Conservation (phyloP, 2,329 filamentous ascomycete species). For the Pseudopithomyces maydicus region DNA sequence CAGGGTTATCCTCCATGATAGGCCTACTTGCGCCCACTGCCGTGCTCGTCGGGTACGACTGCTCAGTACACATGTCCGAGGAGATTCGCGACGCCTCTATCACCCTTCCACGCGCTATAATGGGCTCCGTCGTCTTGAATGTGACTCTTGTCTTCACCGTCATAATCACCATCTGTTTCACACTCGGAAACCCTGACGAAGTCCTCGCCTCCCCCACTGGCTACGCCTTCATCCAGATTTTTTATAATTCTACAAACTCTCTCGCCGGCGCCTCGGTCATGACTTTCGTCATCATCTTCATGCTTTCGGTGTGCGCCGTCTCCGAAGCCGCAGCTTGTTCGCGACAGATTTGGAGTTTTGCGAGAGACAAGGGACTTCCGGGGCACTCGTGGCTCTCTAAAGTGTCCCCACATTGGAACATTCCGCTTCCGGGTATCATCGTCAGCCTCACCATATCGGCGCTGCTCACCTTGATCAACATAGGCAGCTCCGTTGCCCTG, state of each 20-base stretch:
- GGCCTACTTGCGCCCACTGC: conserved; percentile 31
- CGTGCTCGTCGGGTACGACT: conserved; percentile 27
- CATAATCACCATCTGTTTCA: conserved; percentile 47
- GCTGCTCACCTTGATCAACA: conserved; percentile 47
- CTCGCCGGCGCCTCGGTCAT: conserved; percentile 23
- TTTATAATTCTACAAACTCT: conserved; percentile 27
- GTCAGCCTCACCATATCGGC: conserved; percentile 33
- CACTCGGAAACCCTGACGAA: conserved; percentile 32
- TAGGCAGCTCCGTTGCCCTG: conserved; percentile 44
- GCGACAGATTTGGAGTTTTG: conserved; percentile 29
- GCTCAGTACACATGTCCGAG: conserved; percentile 46
- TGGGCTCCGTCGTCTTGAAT: conserved; percentile 44
- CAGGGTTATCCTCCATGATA: conserved; percentile 38
- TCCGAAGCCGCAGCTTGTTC: conserved; percentile 25
- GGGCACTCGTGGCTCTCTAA: conserved; percentile 19
- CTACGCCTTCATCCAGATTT: conserved; percentile 45
- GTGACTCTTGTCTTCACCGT: conserved; percentile 36
- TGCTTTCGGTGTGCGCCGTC: conserved; percentile 28
- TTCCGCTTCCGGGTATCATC: conserved; percentile 20
- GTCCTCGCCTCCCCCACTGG: conserved; percentile 35
- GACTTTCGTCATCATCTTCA: conserved; percentile 26
- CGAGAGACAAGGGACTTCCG: conserved; percentile 25
- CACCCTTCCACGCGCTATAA: conserved; percentile 42
- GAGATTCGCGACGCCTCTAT: conserved; percentile 47
- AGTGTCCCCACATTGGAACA: conserved; percentile 16